Conservation (phyloP, 2,329 filamentous ascomycete species). For the Epichloe festucae region DNA sequence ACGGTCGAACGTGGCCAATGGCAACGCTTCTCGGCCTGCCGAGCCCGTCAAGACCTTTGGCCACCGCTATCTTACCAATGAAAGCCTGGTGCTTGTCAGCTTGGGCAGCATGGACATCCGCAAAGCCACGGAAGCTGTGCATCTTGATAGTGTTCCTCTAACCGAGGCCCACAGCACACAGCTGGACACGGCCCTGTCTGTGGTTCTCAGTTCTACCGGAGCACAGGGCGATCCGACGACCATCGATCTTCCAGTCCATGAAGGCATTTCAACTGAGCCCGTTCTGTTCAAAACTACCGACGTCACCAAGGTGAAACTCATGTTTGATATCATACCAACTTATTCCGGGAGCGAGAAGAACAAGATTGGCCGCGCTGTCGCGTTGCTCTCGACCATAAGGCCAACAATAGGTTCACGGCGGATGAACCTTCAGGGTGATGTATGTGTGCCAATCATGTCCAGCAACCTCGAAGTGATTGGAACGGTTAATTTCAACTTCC, state of each 20-base stretch:
- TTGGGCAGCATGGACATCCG: conserved; percentile 90
- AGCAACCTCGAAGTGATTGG: conserved; percentile 83
- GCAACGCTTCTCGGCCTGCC: conserved; percentile 32
- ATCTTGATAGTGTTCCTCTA: conserved; percentile 76
- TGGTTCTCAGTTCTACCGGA: conserved; percentile 77
- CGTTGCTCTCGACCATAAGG: conserved; percentile 74
- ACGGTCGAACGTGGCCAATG: conserved; percentile 38
- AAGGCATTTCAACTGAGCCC: conserved; percentile 86
- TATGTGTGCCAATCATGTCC: conserved; percentile 82
- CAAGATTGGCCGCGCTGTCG: conserved; percentile 80
- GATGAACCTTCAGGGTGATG: conserved; percentile 85
- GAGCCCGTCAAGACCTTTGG: conserved; percentile 92
- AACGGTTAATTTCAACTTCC: conserved; percentile 90
- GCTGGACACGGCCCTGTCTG: conserved; percentile 82
- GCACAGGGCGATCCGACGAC: conserved; percentile 78
- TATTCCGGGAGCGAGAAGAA: conserved; percentile 83
- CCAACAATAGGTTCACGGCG: conserved; percentile 70
- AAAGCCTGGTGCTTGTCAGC: conserved; percentile 83
- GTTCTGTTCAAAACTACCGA: conserved; percentile 79
- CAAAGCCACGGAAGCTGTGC: conserved; percentile 68
- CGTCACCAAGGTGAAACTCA: conserved; percentile 66
- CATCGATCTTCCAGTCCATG: conserved; percentile 85
- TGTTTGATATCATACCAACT: conserved; percentile 92
- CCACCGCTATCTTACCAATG: conserved; percentile 81
- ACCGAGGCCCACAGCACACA: conserved; percentile 83